phyloP scores from a whole-genome alignment of 139 green algal species.

The Coelastrella sp. region DNA sequence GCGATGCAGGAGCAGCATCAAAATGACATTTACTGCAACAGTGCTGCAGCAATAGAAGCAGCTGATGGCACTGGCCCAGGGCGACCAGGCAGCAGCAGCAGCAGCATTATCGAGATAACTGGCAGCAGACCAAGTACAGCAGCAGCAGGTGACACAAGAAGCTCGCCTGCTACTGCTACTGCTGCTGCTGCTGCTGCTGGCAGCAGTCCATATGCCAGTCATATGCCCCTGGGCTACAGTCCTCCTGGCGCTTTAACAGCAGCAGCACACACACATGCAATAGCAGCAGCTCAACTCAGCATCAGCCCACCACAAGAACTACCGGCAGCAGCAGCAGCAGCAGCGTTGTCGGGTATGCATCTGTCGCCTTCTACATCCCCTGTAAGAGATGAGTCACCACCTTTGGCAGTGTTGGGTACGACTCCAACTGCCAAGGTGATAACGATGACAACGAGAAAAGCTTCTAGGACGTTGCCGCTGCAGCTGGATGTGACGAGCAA shows the following conservation, averaged over 20 bases:
- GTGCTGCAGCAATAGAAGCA: not conserved
- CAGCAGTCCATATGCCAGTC: not conserved
- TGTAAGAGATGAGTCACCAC: not conserved
- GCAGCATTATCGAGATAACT: not conserved
- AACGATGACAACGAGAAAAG: not conserved
- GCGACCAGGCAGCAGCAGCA: not conserved
- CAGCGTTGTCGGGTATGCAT: not conserved
- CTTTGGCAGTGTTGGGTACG: constrained; percentile 5
- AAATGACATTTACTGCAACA: not conserved
- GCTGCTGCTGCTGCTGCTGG: too few relatives aligned
- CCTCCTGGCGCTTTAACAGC: constrained; percentile 5
- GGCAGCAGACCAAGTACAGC: not conserved
- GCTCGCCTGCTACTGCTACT: not conserved
- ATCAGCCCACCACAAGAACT: not conserved
- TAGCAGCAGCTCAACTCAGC: not conserved
- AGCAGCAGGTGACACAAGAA: not conserved
- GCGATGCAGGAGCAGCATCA: not conserved
- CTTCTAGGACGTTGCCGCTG: not conserved
- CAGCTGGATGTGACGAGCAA: not conserved
- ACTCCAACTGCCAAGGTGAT: not conserved
- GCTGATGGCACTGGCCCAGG: not conserved
- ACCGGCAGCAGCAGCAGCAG: constrained; percentile 15
- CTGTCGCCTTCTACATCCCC: not conserved
- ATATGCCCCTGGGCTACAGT: constrained; percentile 21
- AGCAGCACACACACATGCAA: constrained; percentile 27